Evolutionary conservation across 306 rosid genomes (phyloP).

Genomic region (Vigna trinervia): DNA sequence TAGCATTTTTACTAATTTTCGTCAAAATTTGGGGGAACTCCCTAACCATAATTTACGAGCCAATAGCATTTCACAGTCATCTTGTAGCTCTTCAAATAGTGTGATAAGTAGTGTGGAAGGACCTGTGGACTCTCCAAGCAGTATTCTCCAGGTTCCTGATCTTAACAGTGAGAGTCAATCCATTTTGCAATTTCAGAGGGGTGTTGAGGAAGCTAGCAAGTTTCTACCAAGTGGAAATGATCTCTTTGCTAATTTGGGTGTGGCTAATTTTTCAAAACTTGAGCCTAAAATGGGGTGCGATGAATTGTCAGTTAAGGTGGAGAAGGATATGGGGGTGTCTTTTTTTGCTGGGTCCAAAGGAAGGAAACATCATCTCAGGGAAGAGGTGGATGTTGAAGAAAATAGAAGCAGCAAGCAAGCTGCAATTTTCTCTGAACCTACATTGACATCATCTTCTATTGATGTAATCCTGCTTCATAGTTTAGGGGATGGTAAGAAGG

Average conservation of each 20-base stretch:
- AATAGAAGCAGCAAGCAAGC: constrained; percentile 81
- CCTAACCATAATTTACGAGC: constrained; percentile 43
- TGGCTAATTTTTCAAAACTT: constrained; percentile 37
- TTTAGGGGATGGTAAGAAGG: constrained; percentile 55
- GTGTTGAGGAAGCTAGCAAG: constrained; percentile 85
- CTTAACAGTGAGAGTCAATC: constrained; percentile 67
- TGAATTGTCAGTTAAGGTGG: constrained; percentile 55
- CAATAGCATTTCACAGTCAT: constrained; percentile 56
- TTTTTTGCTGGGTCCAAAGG: constrained; percentile 53
- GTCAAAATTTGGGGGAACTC: constrained; percentile 48
- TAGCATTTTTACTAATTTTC: constrained; percentile 43
- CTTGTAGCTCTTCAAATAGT: constrained; percentile 68
- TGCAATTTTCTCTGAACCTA: constrained; percentile 71
- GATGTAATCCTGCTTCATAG: constrained; percentile 72
- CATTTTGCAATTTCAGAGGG: constrained; percentile 80
- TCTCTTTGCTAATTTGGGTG: constrained; percentile 54
- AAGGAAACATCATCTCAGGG: constrained; percentile 62
- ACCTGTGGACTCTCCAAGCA: constrained; percentile 66
- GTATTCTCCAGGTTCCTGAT: constrained; percentile 59
- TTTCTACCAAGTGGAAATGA: constrained; percentile 76
- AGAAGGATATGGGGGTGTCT: constrained; percentile 51
- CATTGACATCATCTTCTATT: constrained; percentile 63
- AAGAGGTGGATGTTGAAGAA: constrained; percentile 64
- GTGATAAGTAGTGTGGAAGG: constrained; percentile 60
- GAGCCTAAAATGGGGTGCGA: constrained; percentile 39